Evolutionary conservation across 1,284 basidiomycete species (phyloP), one percentile per base, ranked within the genome.

Genomic region (Rhodotorula mucilaginosa): DNA sequence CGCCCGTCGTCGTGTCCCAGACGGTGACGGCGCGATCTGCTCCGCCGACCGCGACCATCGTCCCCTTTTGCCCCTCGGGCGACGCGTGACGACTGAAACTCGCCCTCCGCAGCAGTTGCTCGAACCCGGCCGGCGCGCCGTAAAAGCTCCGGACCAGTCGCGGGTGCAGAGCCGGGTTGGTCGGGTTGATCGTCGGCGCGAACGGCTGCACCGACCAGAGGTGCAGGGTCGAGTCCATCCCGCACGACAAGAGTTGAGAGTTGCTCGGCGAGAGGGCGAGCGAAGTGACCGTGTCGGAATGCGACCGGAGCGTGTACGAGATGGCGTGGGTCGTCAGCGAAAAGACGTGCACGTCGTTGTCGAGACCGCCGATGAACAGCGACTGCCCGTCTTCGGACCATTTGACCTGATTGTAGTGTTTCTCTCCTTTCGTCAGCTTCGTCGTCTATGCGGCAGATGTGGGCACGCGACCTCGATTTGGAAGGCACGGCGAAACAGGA

Each of bases 261-360:
- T 91, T 91, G 71, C 88, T 89, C 0, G 94, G 93, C 2, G 92
- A 95, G 67, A 97, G 86, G 0, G 91, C 83, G n/a, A 97, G 85
- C 2, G 92, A 93, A 2, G 91, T 90, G 69, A 84, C 82, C 0
- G 93, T 96, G 80, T 97, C 94, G 21, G 87, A 88, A 81, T 96
- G 93, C 8, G 92, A 92, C 52, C 73, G 75, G 39, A 79, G 74
- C n/a, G 78, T 71, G 72, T 79, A 79, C 19, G 74, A 70, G 65
- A 92, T 84, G 75, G 89, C 86, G 73, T 87, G 83, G 81, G 92
- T 93, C 78, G 93, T 87, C 64, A 96, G 82, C 82, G 96, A 93
- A 80, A 90, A 93, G 34, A 93, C 93, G 80, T 96, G 92, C 74
- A 97, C 89, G 80, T 92, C 91, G 77, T 97, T 97, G 82, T 97